These are phyloP conservation scores for Fraxinus ornus DNA, from an alignment of 305 asterid genomes.

Conservation along the genomic window DNA sequence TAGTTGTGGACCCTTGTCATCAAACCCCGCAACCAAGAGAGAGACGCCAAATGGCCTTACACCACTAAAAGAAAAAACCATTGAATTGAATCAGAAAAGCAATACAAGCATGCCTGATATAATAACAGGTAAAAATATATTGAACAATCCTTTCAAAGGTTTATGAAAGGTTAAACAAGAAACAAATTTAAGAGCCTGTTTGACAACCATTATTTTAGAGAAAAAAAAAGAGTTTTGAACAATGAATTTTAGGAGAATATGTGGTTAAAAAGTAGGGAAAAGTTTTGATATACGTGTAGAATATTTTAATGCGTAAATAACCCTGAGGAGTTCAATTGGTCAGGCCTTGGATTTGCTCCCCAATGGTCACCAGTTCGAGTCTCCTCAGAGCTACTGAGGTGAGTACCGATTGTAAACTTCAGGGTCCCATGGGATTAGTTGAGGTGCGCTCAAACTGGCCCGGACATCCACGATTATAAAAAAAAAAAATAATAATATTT, in stretches of 20 bases:
- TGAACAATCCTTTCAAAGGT: neutral
- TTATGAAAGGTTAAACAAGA: neutral
- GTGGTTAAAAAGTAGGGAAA: neutral
- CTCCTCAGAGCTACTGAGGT: too few relatives aligned
- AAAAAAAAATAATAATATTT: too few relatives aligned
- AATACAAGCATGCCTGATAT: neutral
- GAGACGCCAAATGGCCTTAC: constrained; percentile 99
- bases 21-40: constrained; percentile 88
- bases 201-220: neutral
- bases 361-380: too few relatives aligned
- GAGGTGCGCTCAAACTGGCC: too few relatives aligned
- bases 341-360: too few relatives aligned
- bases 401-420: too few relatives aligned
- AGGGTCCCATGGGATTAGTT: too few relatives aligned
- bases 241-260: too few relatives aligned
- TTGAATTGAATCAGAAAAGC: constrained; percentile 13
- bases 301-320: neutral
- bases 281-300: neutral
- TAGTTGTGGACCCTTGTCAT: constrained; percentile 98
- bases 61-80: constrained; percentile 50
- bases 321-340: too few relatives aligned
- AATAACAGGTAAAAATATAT: neutral
- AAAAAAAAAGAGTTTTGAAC: too few relatives aligned
- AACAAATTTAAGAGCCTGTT: neutral
- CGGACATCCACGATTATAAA: too few relatives aligned